A percentile compares a stretch with the other conserved stretches of the same genome.
Conservation (phyloP, 1,139 yeast species). For the Saccharomyces hybrid region DNA sequence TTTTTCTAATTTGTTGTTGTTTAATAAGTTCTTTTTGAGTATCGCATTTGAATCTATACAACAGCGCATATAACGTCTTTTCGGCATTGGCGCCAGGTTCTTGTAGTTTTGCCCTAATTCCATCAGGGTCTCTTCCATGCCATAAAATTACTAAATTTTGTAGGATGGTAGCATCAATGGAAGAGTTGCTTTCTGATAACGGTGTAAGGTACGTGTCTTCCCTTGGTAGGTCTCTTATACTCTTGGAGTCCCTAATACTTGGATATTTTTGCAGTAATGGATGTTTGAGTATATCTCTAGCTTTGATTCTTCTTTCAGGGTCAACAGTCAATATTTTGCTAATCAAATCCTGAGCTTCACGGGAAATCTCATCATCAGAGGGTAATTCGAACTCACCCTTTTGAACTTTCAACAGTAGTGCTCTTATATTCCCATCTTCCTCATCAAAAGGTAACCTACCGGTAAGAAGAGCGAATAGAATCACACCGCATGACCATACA, state of each 20-base stretch:
- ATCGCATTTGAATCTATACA: conserved; percentile 37
- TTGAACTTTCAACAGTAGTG: conserved; percentile 80
- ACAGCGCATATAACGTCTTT: conserved; percentile 65
- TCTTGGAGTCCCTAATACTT: conserved; percentile 34
- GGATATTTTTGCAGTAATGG: conserved; percentile 62
- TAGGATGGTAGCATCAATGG: conserved; percentile 56
- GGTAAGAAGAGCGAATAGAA: conserved; percentile 82
- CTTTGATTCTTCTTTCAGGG: conserved; percentile 67
- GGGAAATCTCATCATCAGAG: conserved; percentile 52
- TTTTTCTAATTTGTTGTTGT: conserved; percentile 22
- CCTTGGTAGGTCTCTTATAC: conserved; percentile 50
- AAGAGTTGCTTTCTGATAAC: conserved; percentile 36
- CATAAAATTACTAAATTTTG: conserved; percentile 65
- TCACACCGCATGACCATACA: conserved; percentile 98
- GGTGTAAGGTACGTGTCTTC: conserved; percentile 55
- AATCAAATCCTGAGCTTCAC: conserved; percentile 65
- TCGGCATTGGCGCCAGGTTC: conserved; percentile 58
- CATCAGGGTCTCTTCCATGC: conserved; percentile 59
- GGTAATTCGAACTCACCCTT: conserved; percentile 86
- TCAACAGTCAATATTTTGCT: conserved; percentile 68
- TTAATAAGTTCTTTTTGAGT: conserved; percentile 28
- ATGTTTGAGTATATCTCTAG: conserved; percentile 68
- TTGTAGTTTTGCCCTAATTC: conserved; percentile 48
- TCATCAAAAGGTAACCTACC: conserved; percentile 97
- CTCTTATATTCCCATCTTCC: conserved; percentile 69